Base-by-base conservation (phyloP, 176 grass and related monocot species). In the Neostapfia colusana region DNA sequence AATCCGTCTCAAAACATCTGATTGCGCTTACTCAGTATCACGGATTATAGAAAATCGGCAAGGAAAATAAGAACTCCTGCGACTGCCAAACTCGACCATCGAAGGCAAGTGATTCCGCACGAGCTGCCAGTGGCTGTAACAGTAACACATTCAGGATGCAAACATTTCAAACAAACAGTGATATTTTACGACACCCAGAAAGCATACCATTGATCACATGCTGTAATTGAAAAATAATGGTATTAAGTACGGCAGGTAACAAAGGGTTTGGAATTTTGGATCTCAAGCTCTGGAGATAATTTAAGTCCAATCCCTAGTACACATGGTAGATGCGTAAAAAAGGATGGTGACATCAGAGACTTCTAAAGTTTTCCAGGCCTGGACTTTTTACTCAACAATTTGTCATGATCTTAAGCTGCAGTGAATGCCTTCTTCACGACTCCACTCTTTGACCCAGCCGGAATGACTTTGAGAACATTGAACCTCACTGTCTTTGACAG, bases 391-490 rank as follows among this genome's bases (percentile, higher is more conserved):
- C 46, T 75, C 80, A 58, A 37, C 13, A 82, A 11, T 39, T 67
- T 48, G 43, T 23, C 18, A 81, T 26, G 8, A 37, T 26, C 37
- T 75, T 75, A 83, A 17, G 62, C 71, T 0, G 80, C 71, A 59
- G 62, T 75, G 50, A 83, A 83, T 46, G 71, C 48, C 50, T 83
- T 83, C 80, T 83, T 83, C 20, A 41, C 80, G 2, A 63, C 62
- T 25, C 80, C 80, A 58, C 80, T 75, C 80, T 18, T 82, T 38
- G 80, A 75, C 16, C 80, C 80, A 6, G 80, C 80, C 9, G 80
- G 80, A 26, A 83, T 67, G 25, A 83, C 80, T 75, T 83, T 83
- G 26, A 82, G 50, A 51, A 83, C 80, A 59, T 83, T 83, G 80
- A 83, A 83, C 26, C 80, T 67, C 51, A 75, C 71, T 0, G 71